Evolutionary conservation across 1,139 yeast species (phyloP).

Genomic region (Yamadazyma triangularis): DNA sequence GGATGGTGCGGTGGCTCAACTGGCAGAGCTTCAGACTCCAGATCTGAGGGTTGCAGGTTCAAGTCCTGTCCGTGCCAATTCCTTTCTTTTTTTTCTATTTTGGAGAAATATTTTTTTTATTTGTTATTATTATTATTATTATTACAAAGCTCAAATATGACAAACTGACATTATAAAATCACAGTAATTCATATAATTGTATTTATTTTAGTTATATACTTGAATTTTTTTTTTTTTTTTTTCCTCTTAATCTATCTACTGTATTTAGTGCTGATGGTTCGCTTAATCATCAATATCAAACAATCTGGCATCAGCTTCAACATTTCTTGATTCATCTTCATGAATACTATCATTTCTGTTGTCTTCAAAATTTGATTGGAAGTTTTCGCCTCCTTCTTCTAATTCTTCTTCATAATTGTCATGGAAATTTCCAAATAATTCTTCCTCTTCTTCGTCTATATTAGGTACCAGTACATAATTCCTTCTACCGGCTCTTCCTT

Average conservation of each 20-base stretch:
- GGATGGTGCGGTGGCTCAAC: conserved; percentile 29
- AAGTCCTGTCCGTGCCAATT: conserved; percentile 28
- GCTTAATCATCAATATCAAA: conserved; percentile 37
- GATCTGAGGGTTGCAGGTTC: conserved; percentile 30
- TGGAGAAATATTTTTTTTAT: too few species aligned
- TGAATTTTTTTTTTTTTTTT: too few species aligned
- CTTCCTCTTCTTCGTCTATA: conserved; percentile 46
- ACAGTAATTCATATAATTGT: too few species aligned
- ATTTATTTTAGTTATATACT: too few species aligned
- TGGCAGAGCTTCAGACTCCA: conserved; percentile 29
- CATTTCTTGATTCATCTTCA: conserved; percentile 9
- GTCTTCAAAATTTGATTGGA: conserved; percentile 13
- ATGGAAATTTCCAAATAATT: conserved; percentile 45
- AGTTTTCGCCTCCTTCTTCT: conserved; percentile 24
- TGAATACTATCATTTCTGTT: conserved; percentile 6
- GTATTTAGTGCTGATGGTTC: too few species aligned
- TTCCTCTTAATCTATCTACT: too few species aligned
- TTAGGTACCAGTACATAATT: conserved; percentile 43
- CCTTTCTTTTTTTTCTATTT: too few species aligned
- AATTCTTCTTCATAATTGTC: conserved; percentile 49
- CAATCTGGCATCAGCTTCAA: conserved; percentile 28
- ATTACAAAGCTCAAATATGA: too few species aligned
- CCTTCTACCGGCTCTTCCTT: conserved; percentile 39
- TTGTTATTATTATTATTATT: too few species aligned
- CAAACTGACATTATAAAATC: too few species aligned